A percentile compares a stretch with the other conserved stretches of the same genome.
Conservation (phyloP, 768 basidiomycete genomes). For the Tylopilus intermedius region DNA sequence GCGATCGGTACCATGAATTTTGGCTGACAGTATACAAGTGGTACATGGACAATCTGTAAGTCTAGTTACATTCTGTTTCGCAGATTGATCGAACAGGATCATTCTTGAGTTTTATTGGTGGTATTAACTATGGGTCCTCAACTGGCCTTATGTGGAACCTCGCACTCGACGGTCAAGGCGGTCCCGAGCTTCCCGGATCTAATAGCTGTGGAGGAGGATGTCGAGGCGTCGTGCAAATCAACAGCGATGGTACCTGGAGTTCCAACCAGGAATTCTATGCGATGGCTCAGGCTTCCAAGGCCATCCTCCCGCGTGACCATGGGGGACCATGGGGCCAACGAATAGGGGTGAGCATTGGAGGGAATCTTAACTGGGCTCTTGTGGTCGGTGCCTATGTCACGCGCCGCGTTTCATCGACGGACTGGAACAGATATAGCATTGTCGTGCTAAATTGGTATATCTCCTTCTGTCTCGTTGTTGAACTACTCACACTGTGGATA, state of each 20-base stretch:
- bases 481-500: not conserved
- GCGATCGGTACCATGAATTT: not conserved
- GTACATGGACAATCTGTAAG: slow-evolving; percentile 65
- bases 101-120: slow-evolving; percentile 36
- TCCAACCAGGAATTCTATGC: slow-evolving; percentile 75
- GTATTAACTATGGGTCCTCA: slow-evolving; percentile 28
- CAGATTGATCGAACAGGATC: slow-evolving; percentile 14
- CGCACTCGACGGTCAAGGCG: slow-evolving; percentile 56
- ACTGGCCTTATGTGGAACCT: slow-evolving; percentile 73
- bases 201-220: slow-evolving; percentile 63
- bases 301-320: slow-evolving; percentile 60
- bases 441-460: slow-evolving; percentile 68
- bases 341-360: slow-evolving; percentile 59
- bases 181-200: slow-evolving; percentile 63
- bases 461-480: not conserved
- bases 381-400: slow-evolving; percentile 66
- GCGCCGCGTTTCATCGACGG: slow-evolving; percentile 43
- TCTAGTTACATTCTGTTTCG: slow-evolving; percentile 14
- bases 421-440: slow-evolving; percentile 62
- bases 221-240: slow-evolving; percentile 61
- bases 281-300: slow-evolving; percentile 73
- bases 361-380: slow-evolving; percentile 40
- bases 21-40: slow-evolving; percentile 38
- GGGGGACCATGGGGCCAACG: slow-evolving; percentile 68
- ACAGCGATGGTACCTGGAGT: slow-evolving; percentile 55